A percentile compares a stretch with the other conserved stretches of the same genome.
These are phyloP conservation scores for Neostapfia colusana DNA, from an alignment of 176 grass and related monocot genomes.

Conservation along the genomic window DNA sequence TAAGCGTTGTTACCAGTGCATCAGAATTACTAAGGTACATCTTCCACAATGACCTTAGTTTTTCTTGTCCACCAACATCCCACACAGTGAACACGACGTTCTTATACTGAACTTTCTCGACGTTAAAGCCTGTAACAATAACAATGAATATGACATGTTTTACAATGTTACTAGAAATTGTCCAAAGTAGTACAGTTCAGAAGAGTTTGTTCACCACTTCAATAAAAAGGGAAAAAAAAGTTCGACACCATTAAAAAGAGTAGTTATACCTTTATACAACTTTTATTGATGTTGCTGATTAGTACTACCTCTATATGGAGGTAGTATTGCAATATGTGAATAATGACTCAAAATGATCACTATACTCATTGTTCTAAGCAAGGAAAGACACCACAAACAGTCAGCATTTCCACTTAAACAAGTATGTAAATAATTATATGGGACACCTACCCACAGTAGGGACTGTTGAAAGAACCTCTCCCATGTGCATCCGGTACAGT, in stretches of 20 bases:
- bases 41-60: slow-evolving; percentile 81
- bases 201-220: background rate
- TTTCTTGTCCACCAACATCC: slow-evolving; percentile 96
- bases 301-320: background rate
- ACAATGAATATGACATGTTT: background rate
- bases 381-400: background rate
- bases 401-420: background rate
- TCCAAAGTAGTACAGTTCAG: slow-evolving; percentile 17
- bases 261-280: no score
- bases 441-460: slow-evolving; percentile 75
- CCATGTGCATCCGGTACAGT: slow-evolving; percentile 82
- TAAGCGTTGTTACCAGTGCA: slow-evolving; percentile 62
- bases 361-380: background rate
- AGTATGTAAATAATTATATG: background rate
- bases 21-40: slow-evolving; percentile 93
- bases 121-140: slow-evolving; percentile 69
- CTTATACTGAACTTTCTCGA: slow-evolving; percentile 95
- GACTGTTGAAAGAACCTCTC: slow-evolving; percentile 86
- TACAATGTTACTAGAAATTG: background rate
- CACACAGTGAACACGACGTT: slow-evolving; percentile 91
- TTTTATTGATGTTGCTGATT: no score
- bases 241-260: background rate
- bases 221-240: background rate
- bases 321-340: background rate
- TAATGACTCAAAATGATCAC: background rate